phyloP scores from a whole-genome alignment of 2,329 filamentous ascomycete genomes.

The Trichoderma lentiforme region DNA sequence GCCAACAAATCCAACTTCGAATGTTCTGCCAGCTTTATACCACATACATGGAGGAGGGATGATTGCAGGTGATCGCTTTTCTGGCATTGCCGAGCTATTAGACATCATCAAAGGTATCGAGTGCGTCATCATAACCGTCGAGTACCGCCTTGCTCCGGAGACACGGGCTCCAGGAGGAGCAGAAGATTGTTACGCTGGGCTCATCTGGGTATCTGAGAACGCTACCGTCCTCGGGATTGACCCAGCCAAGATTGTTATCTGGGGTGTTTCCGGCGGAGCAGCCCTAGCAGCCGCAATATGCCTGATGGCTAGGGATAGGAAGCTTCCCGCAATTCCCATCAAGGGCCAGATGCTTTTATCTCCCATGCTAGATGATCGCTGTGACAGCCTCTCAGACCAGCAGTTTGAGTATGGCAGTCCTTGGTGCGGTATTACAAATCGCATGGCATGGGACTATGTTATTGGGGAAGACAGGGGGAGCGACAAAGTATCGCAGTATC shows the following conservation, averaged over 20 bases:
- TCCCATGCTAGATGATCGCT: conserved; percentile 26
- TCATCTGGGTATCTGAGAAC: conserved; percentile 22
- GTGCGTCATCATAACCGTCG: conserved; percentile 24
- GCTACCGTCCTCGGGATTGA: conserved; percentile 20
- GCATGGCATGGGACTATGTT: conserved; percentile 20
- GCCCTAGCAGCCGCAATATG: conserved; percentile 24
- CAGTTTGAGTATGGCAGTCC: conserved; percentile 25
- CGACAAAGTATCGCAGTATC: conserved; percentile 19
- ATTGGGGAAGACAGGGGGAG: conserved; percentile 20
- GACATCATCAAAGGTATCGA: conserved; percentile 20
- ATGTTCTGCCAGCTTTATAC: conserved; percentile 20
- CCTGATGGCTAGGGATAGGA: conserved; percentile 23
- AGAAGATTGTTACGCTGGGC: conserved; percentile 24
- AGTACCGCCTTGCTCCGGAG: conserved; percentile 27
- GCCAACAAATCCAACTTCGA: conserved; percentile 15
- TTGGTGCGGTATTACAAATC: conserved; percentile 20
- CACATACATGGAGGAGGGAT: conserved; percentile 24
- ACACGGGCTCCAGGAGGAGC: conserved; percentile 21
- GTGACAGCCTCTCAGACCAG: conserved; percentile 20
- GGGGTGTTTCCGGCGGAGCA: conserved; percentile 23
- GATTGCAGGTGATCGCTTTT: conserved; percentile 21
- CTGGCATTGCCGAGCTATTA: conserved; percentile 18
- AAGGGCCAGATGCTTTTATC: conserved; percentile 25
- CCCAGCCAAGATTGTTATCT: conserved; percentile 20
- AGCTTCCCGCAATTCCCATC: conserved; percentile 14